Base-by-base conservation (phyloP, 768 basidiomycete species). In the Gymnopilus junonius region DNA sequence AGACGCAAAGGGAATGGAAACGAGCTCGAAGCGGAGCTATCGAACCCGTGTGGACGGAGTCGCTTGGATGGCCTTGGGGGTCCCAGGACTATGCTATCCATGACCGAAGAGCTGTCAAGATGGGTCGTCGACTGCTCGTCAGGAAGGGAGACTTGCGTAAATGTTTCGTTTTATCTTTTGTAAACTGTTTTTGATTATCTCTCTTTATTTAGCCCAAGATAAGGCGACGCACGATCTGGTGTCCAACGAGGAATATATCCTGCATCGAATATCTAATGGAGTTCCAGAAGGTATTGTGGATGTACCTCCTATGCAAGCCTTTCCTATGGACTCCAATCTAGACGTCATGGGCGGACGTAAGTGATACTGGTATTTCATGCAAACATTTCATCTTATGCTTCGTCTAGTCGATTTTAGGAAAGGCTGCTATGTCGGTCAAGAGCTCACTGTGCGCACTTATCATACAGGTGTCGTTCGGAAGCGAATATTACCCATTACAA, bases 341-440 rank as follows among this genome's bases (percentile, higher is more conserved):
- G 97, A 99, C 73, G 79, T 92, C 42, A 98, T 98, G 92, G 95
- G 95, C 54, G 97, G 88, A 70, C 79, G 96, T 97, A 70, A 76
- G 91, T 82, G 27, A 39, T n/a, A 8, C 45, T 43, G 32, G 57
- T 12, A 31, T 45, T 25, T n/a, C 3, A n/a, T 57, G 12, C 20
- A 27, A 11, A 10, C 5, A 23, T 23, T 21, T 55, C 59, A 66
- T 37, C 61, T 29, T 61, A 35, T 58, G 63, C 50, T 65, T 42
- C 42, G 29, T 64, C 55, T 45, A 82, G 96, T 99, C 73, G 95
- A 98, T 76, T 98, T 97, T 75, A 82, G 93, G 60, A 99, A 99
- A 78, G 97, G 97, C 2, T 99, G 97, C 73, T 99, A 98, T 71
- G 90, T 99, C 5, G 97, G 97, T 8, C 97, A 99, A 80, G 97